These are phyloP conservation scores for Stylosanthes scabra DNA, from an alignment of 331 rosid species.

Conservation along the genomic window DNA sequence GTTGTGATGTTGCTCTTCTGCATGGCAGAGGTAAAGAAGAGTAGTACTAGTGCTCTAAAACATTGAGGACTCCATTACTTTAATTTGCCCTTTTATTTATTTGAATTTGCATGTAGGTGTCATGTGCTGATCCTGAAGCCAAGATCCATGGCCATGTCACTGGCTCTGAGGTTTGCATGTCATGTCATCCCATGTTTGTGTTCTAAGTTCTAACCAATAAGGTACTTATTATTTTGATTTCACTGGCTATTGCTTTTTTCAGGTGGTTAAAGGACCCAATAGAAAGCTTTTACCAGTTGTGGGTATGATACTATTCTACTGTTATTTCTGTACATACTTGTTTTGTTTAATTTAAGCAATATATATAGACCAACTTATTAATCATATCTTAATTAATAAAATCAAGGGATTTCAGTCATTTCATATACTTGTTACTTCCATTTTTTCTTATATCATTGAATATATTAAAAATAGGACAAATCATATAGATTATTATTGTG, in stretches of 20 bases:
- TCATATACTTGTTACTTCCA: too few relatives aligned
- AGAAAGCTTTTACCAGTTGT: conserved; percentile 57
- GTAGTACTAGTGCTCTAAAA: too few relatives aligned
- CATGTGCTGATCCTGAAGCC: conserved; percentile 43
- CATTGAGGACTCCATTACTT: too few relatives aligned
- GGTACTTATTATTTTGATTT: neutral
- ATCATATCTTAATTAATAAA: neutral
- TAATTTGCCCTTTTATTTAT: too few relatives aligned
- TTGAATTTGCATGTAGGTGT: conserved; percentile 42
- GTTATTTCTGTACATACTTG: neutral
- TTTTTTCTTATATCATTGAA: too few relatives aligned
- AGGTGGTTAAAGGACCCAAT: conserved; percentile 62
- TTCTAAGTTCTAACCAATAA: neutral
- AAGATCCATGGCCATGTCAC: conserved; percentile 40
- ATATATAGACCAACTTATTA: neutral
- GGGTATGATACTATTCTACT: conserved; percentile 44
- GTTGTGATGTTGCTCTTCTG: conserved; percentile 43
- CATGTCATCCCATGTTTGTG: neutral
- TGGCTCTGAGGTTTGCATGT: conserved; percentile 47
- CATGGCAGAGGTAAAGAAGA: conserved; percentile 46
- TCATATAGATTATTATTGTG: too few relatives aligned
- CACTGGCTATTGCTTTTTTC: conserved; percentile 2
- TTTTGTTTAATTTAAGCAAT: too few relatives aligned
- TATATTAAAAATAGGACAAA: too few relatives aligned
- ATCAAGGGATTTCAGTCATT: too few relatives aligned